phyloP scores from a whole-genome alignment of 2,329 filamentous ascomycete species.

The Aspergillus sp. region DNA sequence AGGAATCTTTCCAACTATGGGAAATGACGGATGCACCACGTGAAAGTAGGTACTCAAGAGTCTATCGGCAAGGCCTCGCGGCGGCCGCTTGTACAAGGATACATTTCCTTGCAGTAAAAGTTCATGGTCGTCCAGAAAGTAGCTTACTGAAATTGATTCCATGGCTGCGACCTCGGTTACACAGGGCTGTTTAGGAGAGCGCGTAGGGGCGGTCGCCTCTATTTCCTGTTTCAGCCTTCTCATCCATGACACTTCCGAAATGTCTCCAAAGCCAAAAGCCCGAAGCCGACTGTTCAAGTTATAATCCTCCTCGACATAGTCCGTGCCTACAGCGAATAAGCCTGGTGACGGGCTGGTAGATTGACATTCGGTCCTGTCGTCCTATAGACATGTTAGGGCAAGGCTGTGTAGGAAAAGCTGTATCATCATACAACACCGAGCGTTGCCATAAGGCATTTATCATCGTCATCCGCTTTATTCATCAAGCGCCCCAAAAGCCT shows the following conservation, averaged over 20 bases:
- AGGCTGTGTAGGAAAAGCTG: background rate
- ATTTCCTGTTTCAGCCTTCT: background rate
- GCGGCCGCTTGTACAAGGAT: background rate
- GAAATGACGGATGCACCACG: conserved; percentile 39
- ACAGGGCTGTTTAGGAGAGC: background rate
- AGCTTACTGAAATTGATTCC: background rate
- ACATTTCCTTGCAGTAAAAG: background rate
- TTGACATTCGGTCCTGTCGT: background rate
- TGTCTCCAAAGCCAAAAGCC: background rate
- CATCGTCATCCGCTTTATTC: background rate
- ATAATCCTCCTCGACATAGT: background rate
- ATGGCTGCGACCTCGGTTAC: background rate
- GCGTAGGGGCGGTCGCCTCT: background rate
- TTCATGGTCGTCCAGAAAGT: background rate
- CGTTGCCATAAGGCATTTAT: background rate
- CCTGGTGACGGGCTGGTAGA: background rate
- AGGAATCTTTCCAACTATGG: conserved; percentile 36
- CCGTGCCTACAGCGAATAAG: background rate
- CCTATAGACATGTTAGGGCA: too few relatives aligned
- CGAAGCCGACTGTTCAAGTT: background rate
- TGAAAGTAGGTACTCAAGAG: conserved; percentile 38
- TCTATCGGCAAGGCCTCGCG: conserved; percentile 27
- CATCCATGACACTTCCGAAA: background rate
- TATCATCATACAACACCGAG: background rate
- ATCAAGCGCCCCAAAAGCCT: background rate